Base-by-base conservation (phyloP, 2,329 filamentous ascomycete genomes). In the Trichoderma harzianum region DNA sequence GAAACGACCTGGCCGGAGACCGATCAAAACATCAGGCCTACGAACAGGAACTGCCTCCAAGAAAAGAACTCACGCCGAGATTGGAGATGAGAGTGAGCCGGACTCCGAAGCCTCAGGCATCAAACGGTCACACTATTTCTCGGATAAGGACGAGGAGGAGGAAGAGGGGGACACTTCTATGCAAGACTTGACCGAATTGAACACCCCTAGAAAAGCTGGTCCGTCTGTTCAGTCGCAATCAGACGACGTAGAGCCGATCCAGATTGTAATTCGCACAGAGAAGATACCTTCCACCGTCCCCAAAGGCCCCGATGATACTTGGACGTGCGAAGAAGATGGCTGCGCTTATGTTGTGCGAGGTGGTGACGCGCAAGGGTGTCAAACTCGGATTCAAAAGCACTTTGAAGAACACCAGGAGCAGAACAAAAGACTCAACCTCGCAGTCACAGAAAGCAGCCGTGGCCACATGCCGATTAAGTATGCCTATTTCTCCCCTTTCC, bases 291-390 rank as follows among this genome's bases (percentile, higher is more conserved):
- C 85, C 5, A 81, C 82, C 8, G 80, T 78, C 3, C 84, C 88
- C 0, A 83, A 84, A 39, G 90, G 88, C 0, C 87, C 89, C 0
- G 85, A 89, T 72, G 87, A 90, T 68, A 89, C 89, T 0, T 94
- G 91, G 91, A 83, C 82, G 1, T 94, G 92, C 76, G 86, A 86
- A 5, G 85, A 91, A 73, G 87, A 89, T 12, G 89, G 86, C 28
- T 94, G 92, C 76, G 82, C 82, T 47, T 90, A 90, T 75, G 84
- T 90, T 53, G 88, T 93, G 12, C 90, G 90, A 73, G 86, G 85
- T 3, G 89, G 88, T n/a, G 86, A 89, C 58, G 84, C 87, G 55
- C 80, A 85, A 3, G 83, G 85, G 0, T 88, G 87, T 28, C 86
- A 88, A 72, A 81, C 84, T 5, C 80, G 88, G 11, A 91, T 93